Percentiles rank a stretch among this genome's conserved stretches.
Conservation (phyloP, 176 grass and related monocot species). For the Zoysia japonica region DNA sequence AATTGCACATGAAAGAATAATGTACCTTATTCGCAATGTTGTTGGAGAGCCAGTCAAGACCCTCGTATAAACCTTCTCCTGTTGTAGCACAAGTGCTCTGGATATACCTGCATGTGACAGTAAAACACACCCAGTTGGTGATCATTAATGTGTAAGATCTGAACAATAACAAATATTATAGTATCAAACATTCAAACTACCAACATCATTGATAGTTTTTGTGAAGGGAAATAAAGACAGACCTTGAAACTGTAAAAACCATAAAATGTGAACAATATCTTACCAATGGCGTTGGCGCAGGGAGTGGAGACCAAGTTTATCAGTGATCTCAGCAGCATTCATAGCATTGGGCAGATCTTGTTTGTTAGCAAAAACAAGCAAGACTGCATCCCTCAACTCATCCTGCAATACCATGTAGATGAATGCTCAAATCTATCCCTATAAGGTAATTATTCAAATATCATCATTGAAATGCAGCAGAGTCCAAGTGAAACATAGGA, state of each 20-base stretch:
- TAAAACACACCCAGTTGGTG: background rate
- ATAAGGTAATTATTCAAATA: no score
- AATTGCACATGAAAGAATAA: conserved; percentile 4
- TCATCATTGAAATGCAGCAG: background rate
- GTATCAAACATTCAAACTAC: background rate
- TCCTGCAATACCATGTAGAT: conserved; percentile 10
- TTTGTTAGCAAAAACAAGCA: conserved; percentile 84
- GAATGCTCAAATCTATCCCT: background rate
- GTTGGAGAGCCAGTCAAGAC: conserved; percentile 74
- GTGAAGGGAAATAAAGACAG: background rate
- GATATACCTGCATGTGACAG: conserved; percentile 53
- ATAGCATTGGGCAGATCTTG: conserved; percentile 92
- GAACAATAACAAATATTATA: background rate
- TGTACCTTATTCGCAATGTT: conserved; percentile 76
- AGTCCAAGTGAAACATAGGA: background rate
- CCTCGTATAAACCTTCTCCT: conserved; percentile 70
- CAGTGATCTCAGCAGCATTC: conserved; percentile 89
- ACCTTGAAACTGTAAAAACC: background rate
- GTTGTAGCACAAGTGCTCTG: conserved; percentile 74
- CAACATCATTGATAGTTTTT: background rate
- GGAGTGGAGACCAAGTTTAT: conserved; percentile 81
- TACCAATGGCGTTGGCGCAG: conserved; percentile 81
- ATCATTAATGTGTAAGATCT: background rate
- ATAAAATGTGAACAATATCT: background rate
- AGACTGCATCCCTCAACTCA: conserved; percentile 81